Base-by-base conservation (phyloP, 441 rosid species). In the Croton setiger region DNA sequence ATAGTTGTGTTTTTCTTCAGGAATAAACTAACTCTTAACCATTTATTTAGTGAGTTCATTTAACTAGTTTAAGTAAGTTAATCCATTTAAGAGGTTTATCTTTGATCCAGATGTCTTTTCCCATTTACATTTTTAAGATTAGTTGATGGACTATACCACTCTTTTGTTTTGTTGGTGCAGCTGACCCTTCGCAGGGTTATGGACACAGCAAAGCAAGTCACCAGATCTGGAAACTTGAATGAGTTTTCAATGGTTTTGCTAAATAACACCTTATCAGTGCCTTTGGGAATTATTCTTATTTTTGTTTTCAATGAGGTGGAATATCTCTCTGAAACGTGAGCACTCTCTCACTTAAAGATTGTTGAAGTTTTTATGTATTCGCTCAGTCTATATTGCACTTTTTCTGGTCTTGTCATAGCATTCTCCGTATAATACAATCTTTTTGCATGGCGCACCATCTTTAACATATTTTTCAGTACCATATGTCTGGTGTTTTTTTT, bases 221-320 rank as follows among this genome's bases (percentile, higher is more conserved):
- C 98, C 3, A 88, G 78, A 80, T 89, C 96, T 53, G 99, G 99
- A 73, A 89, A 86, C 79, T 85, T 95, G 79, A 92, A 92, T 33
- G 99, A 95, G 79, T 90, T 95, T 78, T 87, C 97, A 7, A 95
- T 95, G 99, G 98, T 95, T 79, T 79, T 95, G 80, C 96, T 95
- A 55, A 95, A 95, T 74, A 95, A 95, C 79, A 82, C 88, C 31
- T 94, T 95, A 67, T 95, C 99, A 44, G 72, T 95, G 76, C 99
- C 99, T 17, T 82, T 89, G 71, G 99, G 98, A 43, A 36, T 86
- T 67, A 67, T 90, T 79, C 98, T 95, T 73, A 73, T 92, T 76
- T 80, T 81, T 67, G 77, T 82, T 68, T 90, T 92, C 91, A 86
- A 87, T 49, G 99, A 95, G 88, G 85, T 81, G 66, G 97, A 92